These are phyloP conservation scores for Xylaria nigripes DNA, from an alignment of 495 filamentous ascomycete species.

Conservation along the genomic window DNA sequence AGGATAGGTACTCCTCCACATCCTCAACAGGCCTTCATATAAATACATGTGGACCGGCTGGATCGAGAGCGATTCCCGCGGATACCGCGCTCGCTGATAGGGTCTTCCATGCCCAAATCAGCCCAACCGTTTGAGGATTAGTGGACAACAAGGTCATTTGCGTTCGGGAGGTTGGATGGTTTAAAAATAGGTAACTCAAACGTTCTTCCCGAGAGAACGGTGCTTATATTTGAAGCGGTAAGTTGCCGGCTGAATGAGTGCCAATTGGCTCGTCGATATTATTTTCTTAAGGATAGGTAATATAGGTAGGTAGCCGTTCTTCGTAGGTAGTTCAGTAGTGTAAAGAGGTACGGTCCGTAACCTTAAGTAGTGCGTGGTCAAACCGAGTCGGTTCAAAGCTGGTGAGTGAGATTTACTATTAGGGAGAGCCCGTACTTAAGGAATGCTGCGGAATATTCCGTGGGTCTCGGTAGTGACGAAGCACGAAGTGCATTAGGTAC, in stretches of 20 bases:
- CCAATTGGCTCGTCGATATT: no score
- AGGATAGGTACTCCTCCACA: conserved; percentile 36
- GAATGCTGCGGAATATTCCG: no score
- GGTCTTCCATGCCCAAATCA: background rate
- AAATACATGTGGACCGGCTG: conserved; percentile 34
- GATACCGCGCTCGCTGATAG: background rate
- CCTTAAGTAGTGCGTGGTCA: no score
- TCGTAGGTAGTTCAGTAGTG: no score
- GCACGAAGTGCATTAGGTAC: no score
- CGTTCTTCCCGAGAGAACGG: background rate
- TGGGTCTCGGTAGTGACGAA: no score
- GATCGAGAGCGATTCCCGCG: background rate
- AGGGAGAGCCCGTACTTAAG: no score
- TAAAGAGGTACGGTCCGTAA: no score
- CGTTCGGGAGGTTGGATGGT: background rate
- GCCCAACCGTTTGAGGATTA: background rate
- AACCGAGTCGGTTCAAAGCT: background rate
- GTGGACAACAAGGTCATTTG: background rate
- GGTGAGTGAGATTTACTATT: background rate
- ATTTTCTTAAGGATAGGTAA: no score
- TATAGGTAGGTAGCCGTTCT: no score
- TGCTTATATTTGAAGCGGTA: no score
- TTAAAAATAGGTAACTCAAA: background rate
- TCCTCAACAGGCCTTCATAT: conserved; percentile 41
- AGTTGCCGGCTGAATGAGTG: no score